A percentile compares a stretch with the other conserved stretches of the same genome.
These are phyloP conservation scores for Glomus cerebriforme DNA, from an alignment of 192 early-diverging fungal species.

Conservation along the genomic window DNA sequence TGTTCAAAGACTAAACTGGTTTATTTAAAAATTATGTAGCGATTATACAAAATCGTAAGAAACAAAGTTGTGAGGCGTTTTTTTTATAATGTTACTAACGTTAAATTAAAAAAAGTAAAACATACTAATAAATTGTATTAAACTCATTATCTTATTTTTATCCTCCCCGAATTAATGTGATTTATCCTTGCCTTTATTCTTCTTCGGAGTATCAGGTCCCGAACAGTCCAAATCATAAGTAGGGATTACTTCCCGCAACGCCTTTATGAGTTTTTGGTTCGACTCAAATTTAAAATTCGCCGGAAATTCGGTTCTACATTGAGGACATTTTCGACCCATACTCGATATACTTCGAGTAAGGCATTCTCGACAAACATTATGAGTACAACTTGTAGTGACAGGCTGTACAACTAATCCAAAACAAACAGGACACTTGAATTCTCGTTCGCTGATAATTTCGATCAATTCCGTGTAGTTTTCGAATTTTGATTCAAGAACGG, in stretches of 20 bases:
- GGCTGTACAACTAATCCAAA: conserved; percentile 35
- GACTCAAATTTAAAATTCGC: not conserved
- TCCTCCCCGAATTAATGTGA: not conserved
- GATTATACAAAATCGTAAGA: too few relatives aligned
- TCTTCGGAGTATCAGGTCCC: not conserved
- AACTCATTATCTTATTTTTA: too few relatives aligned
- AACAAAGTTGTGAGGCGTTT: too few relatives aligned
- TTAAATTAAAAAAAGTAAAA: too few relatives aligned
- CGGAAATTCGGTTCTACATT: conserved; percentile 35
- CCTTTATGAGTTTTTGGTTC: conserved; percentile 29
- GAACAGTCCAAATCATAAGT: not conserved
- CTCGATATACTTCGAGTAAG: conserved; percentile 26
- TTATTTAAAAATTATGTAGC: too few relatives aligned
- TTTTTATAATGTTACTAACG: too few relatives aligned
- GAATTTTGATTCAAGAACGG: conserved; percentile 27
- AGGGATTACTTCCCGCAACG: conserved; percentile 27
- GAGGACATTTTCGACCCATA: conserved; percentile 28
- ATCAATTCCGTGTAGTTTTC: conserved; percentile 44
- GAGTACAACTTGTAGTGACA: conserved; percentile 40
- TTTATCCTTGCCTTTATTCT: not conserved
- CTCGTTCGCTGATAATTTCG: conserved; percentile 31
- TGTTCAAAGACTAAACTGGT: too few relatives aligned
- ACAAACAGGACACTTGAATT: conserved; percentile 44
- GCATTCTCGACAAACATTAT: conserved; percentile 40
- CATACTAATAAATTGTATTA: too few relatives aligned